A percentile compares a stretch with the other conserved stretches of the same genome.
Conservation (phyloP, 2,329 filamentous ascomycete genomes). For the Pestalotiopsis sp. region DNA sequence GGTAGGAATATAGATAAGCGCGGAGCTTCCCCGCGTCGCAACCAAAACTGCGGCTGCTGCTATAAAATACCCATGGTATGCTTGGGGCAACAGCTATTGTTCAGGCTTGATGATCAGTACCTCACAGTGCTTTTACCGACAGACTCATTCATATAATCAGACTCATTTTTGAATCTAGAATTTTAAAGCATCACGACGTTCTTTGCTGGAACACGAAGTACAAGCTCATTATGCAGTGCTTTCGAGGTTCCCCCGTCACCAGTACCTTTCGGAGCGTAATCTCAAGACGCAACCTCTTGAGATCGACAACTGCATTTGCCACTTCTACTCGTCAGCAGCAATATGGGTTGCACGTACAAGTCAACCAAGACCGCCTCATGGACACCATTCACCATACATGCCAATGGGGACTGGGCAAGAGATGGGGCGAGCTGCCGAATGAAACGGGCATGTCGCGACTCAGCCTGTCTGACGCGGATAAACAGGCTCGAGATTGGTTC, state of each 20-base stretch:
- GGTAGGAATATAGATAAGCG: neutral
- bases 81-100: neutral
- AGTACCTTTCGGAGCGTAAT: neutral
- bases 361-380: conserved; percentile 15
- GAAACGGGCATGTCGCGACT: conserved; percentile 80
- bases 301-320: neutral
- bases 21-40: neutral
- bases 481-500: conserved; percentile 76
- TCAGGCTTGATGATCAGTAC: no score
- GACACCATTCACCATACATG: conserved; percentile 17
- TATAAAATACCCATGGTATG: neutral
- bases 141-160: no score
- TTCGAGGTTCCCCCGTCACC: neutral
- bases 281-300: neutral
- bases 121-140: no score
- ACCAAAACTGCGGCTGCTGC: neutral
- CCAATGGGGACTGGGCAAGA: conserved; percentile 2
- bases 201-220: neutral
- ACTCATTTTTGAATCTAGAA: no score
- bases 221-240: neutral
- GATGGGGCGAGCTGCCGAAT: conserved; percentile 45
- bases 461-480: conserved; percentile 72
- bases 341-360: neutral
- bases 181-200: neutral
- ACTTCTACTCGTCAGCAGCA: neutral